Conservation (phyloP, 1,139 yeast species). For the Citeromyces siamensis region DNA sequence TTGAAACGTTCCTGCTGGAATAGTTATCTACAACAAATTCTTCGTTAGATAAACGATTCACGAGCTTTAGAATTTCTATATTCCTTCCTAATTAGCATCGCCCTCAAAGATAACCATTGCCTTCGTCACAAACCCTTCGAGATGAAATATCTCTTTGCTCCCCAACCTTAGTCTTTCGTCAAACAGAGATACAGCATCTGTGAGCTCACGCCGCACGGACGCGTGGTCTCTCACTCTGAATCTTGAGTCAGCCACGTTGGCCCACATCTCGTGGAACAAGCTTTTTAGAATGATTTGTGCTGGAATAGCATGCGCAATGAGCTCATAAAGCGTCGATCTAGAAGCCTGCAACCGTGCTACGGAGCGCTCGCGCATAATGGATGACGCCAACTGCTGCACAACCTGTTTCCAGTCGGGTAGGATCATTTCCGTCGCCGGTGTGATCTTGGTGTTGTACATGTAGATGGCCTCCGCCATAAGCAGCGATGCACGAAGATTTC, state of each 20-base stretch:
- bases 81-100: slow-evolving; percentile 8
- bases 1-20: no score
- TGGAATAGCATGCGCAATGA: slow-evolving; percentile 89
- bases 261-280: slow-evolving; percentile 45
- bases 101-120: slow-evolving; percentile 56
- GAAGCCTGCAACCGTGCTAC: slow-evolving; percentile 66
- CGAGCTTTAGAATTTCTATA: no score
- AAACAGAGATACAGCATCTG: slow-evolving; percentile 60
- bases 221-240: slow-evolving; percentile 9
- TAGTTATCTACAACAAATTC: no score
- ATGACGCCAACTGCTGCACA: slow-evolving; percentile 48
- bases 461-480: slow-evolving; percentile 76
- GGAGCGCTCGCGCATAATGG: slow-evolving; percentile 45
- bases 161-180: slow-evolving; percentile 88
- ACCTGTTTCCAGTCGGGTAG: slow-evolving; percentile 86
- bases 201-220: slow-evolving; percentile 33
- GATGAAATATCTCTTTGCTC: slow-evolving; percentile 79
- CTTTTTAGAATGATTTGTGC: slow-evolving; percentile 65
- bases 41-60: no score
- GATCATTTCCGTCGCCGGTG: slow-evolving; percentile 28
- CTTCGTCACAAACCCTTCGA: slow-evolving; percentile 89
- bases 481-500: slow-evolving; percentile 71
- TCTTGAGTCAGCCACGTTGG: slow-evolving; percentile 18
- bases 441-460: slow-evolving; percentile 52
- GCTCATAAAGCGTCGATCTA: slow-evolving; percentile 69